These are phyloP conservation scores for Trichocomaceae sp. DNA, from an alignment of 2,329 filamentous ascomycete genomes.

Conservation along the genomic window DNA sequence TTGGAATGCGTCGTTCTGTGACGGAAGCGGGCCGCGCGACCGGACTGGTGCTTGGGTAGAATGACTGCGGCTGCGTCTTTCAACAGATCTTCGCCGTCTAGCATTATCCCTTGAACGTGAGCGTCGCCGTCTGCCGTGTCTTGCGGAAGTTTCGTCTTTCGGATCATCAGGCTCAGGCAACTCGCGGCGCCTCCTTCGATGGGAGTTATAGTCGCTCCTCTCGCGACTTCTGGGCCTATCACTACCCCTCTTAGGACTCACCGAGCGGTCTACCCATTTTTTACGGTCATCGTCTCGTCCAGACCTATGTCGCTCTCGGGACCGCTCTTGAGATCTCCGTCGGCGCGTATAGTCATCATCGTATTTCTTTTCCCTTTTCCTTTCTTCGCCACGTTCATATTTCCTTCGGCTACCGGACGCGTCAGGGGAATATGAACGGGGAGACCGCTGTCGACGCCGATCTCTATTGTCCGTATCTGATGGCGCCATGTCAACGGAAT, in stretches of 20 bases:
- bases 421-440: conserved; percentile 1
- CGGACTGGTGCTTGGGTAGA: conserved; percentile 26
- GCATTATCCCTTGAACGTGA: conserved; percentile 13
- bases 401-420: conserved; percentile 15
- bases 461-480: conserved; percentile 14
- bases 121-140: conserved; percentile 13
- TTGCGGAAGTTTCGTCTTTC: background rate
- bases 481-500: conserved; percentile 5
- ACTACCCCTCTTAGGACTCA: conserved; percentile 22
- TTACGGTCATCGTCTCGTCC: conserved; percentile 20
- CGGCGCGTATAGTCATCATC: conserved; percentile 2
- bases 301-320: conserved; percentile 18
- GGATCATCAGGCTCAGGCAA: background rate
- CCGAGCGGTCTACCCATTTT: conserved; percentile 21
- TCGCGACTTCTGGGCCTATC: conserved; percentile 20
- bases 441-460: conserved; percentile 18
- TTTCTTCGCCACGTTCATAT: conserved; percentile 17
- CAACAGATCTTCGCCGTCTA: conserved; percentile 21
- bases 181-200: conserved; percentile 10
- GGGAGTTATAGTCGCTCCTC: conserved; percentile 5
- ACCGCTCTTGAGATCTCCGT: conserved; percentile 17
- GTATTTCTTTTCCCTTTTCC: background rate
- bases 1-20: conserved; percentile 42
- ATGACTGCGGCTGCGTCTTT: conserved; percentile 22
- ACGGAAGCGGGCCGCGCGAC: conserved; percentile 37